Base-by-base conservation (phyloP, 331 rosid genomes). In the Ulmus americana region DNA sequence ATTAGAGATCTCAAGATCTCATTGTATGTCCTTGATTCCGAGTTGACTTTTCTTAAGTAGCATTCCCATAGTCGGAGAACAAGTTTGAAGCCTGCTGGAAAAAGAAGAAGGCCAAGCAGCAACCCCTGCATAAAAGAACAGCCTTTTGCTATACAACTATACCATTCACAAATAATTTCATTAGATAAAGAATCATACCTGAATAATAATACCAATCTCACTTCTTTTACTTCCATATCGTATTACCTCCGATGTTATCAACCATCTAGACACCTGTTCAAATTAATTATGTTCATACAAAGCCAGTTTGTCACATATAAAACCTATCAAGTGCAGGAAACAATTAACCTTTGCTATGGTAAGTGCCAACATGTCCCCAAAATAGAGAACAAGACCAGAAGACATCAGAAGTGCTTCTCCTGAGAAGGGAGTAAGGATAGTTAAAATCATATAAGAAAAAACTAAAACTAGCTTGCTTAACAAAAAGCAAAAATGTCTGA, bases 71-170 rank as follows among this genome's bases (percentile, higher is more conserved):
- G 45, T 67, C 64, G 86, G 70, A 76, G 82, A 59, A 78, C 59
- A 81, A 59, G 79, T 78, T 81, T 87, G 74, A 85, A 90, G 78
- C 76, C 81, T 72, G 81, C 1, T 22, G 97, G 88, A 67, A 80
- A 87, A 42, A 90, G 82, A 78, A 94, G 84, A 76, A 92, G 94
- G 66, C 99, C 97, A 73, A 90, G 87, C 74, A 94, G 76, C 79
- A 90, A 55, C 55, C 97, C 99, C 99, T 94, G 82, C 80, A 84
- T 18, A 47, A 45, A 76, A 69, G 65, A 75, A 79, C 67, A 40
- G 69, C n/a, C 57, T 71, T 71, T 60, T 41, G 63, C 44, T 55
- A 68, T 78, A 75, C 38, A 61, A 65, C 53, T 59, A 63, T 35
- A 73, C 68, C 69, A 72, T 40, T 59, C 39, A 65, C 45, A 68